Evolutionary conservation across 1,284 basidiomycete species (phyloP).

Genomic region (Kwoniella shivajii): DNA sequence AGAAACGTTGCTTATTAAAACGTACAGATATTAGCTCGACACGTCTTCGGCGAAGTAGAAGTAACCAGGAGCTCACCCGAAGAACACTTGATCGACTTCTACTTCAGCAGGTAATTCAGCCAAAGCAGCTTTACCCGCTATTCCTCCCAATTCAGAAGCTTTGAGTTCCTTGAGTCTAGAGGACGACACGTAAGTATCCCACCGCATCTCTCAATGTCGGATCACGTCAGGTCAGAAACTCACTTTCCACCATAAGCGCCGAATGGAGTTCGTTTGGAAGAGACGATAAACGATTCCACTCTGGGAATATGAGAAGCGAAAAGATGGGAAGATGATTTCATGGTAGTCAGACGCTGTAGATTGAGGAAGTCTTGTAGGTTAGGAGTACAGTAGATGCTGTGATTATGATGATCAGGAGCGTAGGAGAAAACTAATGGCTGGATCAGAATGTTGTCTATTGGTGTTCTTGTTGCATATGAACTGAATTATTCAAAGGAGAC

Average conservation of each 20-base stretch:
- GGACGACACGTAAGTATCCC: not conserved
- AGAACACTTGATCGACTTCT: conserved; percentile 58
- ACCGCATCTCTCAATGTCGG: not conserved
- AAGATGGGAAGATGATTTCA: conserved; percentile 20
- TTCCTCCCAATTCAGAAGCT: conserved; percentile 58
- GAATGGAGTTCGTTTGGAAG: conserved; percentile 58
- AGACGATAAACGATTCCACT: conserved; percentile 46
- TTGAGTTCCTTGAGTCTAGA: conserved; percentile 53
- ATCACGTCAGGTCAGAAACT: conserved; percentile 3
- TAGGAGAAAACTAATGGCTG: too few species aligned
- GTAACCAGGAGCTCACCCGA: conserved; percentile 49
- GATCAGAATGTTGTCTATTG: too few species aligned
- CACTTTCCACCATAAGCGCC: conserved; percentile 60
- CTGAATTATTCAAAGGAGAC: too few species aligned
- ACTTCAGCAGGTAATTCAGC: conserved; percentile 55
- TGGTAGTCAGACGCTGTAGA: conserved; percentile 1
- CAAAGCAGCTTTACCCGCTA: conserved; percentile 59
- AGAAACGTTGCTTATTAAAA: conserved; percentile 48
- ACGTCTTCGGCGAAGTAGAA: not conserved
- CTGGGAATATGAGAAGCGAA: conserved; percentile 32
- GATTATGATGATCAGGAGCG: not conserved
- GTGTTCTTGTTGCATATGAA: too few species aligned
- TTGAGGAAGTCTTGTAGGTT: not conserved
- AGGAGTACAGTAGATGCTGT: too few species aligned
- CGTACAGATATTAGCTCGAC: not conserved